Base-by-base conservation (phyloP, 345 rosid genomes). In the Sisymbrium irio region DNA sequence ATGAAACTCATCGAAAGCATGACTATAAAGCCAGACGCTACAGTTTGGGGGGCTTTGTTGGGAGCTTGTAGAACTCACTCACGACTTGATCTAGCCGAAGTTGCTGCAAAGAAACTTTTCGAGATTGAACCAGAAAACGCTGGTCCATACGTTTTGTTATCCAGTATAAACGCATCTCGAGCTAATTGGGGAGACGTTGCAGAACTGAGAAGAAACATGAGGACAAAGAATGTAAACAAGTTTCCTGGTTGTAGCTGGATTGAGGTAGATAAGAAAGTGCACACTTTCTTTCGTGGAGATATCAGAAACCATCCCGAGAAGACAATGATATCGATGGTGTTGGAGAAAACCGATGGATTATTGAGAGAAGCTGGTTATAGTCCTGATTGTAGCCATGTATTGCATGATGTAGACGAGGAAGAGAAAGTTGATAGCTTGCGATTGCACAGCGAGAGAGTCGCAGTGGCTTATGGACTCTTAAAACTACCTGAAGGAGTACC, bases 161-260 rank as follows among this genome's bases (percentile, higher is more conserved):
- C 98, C 5, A 88, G 85, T 71, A 80, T 92, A 49, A 85, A 87
- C 75, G 88, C 95, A 46, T 82, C 93, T 22, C 85, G 76, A 82
- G 83, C 84, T 51, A 87, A 79, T 51, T 90, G 95, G 91, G 65
- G 63, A 12, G 84, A 88, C 54, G 96, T 84, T 32, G 82, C 88
- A 0, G 85, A 82, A 10, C 56, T 85, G 59, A 86, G 98, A 32
- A 85, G 65, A 65, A 77, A 44, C 25, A 87, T 87, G 88, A 82
- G 85, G 79, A 69, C 62, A 14, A 84, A 62, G 65, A 81, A 79
- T 41, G 82, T 88, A 44, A 82, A 71, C 59, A 92, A 88, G 77
- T 80, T 83, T n/a, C 91, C 95, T 32, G 91, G 98, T 30, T 90
- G 91, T 78, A 90, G 95, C 63, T 87, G 95, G 97, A 86, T 85